These are phyloP conservation scores for Calonectria leucothoes DNA, from an alignment of 2,329 filamentous ascomycete genomes.

Conservation along the genomic window DNA sequence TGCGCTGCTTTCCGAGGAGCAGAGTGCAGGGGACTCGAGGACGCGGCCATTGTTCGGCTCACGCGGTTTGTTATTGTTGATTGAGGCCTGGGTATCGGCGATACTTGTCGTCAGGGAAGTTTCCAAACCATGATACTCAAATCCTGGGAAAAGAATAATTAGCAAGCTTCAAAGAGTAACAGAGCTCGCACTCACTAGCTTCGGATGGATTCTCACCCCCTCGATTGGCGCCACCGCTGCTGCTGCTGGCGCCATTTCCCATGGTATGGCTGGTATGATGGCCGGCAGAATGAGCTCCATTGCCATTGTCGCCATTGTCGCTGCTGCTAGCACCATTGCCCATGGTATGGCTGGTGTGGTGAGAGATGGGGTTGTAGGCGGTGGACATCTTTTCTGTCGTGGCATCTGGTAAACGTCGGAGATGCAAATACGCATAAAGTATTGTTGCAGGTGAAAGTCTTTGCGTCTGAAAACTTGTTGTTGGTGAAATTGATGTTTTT, in stretches of 20 bases:
- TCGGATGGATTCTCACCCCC: constrained; percentile 14
- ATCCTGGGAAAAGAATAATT: background rate
- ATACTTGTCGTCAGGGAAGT: constrained; percentile 30
- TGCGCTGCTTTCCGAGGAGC: background rate
- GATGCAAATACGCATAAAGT: no score
- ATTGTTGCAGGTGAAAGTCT: no score
- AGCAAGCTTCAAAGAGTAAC: background rate
- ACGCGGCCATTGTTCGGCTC: background rate
- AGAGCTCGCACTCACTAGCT: background rate
- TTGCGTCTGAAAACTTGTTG: no score
- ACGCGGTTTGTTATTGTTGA: background rate
- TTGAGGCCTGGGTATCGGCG: background rate
- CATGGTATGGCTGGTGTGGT: constrained; percentile 44
- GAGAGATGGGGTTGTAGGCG: constrained; percentile 39
- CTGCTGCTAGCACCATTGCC: constrained; percentile 40
- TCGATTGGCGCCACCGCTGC: constrained; percentile 22
- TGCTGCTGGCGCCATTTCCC: constrained; percentile 33
- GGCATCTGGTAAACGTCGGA: background rate
- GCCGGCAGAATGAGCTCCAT: constrained; percentile 30
- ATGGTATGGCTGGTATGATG: constrained; percentile 37
- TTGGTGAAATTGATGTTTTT: no score
- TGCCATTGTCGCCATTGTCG: constrained; percentile 36
- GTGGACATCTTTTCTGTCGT: constrained; percentile 33
- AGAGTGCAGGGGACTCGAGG: background rate
- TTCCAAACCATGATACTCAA: constrained; percentile 17